Percentiles rank a stretch among this genome's conserved stretches.
These are phyloP conservation scores for Solidago caesia DNA, from an alignment of 129 eudicot genomes.

Conservation along the genomic window DNA sequence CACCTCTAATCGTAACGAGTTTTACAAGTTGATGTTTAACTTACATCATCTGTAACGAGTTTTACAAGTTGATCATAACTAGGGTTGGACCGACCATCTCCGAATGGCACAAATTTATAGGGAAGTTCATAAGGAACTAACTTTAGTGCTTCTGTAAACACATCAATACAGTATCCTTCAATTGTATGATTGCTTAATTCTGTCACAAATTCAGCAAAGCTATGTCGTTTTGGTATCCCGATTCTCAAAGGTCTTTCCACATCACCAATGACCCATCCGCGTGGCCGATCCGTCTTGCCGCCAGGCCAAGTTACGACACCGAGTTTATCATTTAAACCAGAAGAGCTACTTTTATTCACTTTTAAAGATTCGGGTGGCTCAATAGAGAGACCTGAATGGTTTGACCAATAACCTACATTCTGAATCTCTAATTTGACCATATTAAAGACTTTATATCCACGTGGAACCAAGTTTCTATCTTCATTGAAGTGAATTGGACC, in stretches of 20 bases:
- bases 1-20: conserved; percentile 22
- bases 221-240: conserved; percentile 57
- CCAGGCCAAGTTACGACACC: conserved; percentile 68
- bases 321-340: conserved; percentile 36
- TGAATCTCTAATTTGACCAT: conserved; percentile 31
- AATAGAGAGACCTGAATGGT: conserved; percentile 58
- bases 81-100: conserved; percentile 60
- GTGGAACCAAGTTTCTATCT: conserved; percentile 44
- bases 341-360: conserved; percentile 24
- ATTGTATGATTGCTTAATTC: conserved; percentile 41
- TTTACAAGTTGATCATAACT: conserved; percentile 49
- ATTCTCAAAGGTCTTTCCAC: conserved; percentile 53
- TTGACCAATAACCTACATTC: conserved; percentile 67
- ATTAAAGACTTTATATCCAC: conserved; percentile 46
- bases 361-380: conserved; percentile 43
- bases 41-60: conserved; percentile 46
- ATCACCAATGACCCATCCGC: conserved; percentile 73
- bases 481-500: conserved; percentile 49
- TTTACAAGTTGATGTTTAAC: conserved; percentile 40
- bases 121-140: conserved; percentile 61
- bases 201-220: conserved; percentile 55
- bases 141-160: conserved; percentile 50
- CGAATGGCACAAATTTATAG: conserved; percentile 42
- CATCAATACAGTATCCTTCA: conserved; percentile 66
- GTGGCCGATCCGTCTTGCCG: conserved; percentile 49